Percentiles rank a stretch among this genome's conserved stretches.
Evolutionary conservation across 2,329 filamentous ascomycete species (phyloP).

Genomic region (Rutstroemia sp.): DNA sequence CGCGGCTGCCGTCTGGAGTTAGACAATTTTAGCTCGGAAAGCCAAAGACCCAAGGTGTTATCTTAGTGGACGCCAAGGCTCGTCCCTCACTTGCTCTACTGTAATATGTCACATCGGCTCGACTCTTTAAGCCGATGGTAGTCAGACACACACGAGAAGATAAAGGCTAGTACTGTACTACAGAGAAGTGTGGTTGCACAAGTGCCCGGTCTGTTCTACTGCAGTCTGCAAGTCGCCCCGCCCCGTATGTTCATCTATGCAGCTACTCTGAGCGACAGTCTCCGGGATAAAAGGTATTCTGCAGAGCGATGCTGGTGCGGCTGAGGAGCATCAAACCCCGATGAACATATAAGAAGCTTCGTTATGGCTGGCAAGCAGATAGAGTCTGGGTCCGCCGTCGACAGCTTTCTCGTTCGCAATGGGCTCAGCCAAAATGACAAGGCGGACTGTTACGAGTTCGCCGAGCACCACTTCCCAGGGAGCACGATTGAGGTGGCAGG

Average conservation of each 20-base stretch:
- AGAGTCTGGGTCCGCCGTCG: slow-evolving; percentile 6
- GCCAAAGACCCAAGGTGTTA: background rate
- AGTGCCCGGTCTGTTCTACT: background rate
- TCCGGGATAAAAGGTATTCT: background rate
- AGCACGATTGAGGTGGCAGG: slow-evolving; percentile 28
- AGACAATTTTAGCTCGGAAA: background rate
- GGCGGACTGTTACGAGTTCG: slow-evolving; percentile 29
- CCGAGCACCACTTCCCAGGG: slow-evolving; percentile 28
- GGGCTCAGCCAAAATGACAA: slow-evolving; percentile 17
- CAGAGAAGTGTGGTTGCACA: too few relatives aligned
- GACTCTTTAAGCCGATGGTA: too few relatives aligned
- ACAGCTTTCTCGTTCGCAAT: slow-evolving; percentile 23
- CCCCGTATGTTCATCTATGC: slow-evolving; percentile 4
- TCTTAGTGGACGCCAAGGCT: background rate
- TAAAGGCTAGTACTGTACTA: too few relatives aligned
- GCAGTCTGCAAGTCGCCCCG: background rate
- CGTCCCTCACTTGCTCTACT: background rate
- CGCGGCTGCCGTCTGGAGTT: background rate
- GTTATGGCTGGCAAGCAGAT: slow-evolving; percentile 3
- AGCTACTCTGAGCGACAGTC: background rate
- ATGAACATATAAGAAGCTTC: background rate
- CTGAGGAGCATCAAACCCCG: background rate
- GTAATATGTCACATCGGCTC: background rate
- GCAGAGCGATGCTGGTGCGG: background rate
- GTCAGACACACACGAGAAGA: too few relatives aligned